Evolutionary conservation across 2,329 filamentous ascomycete species (phyloP), one percentile per base, ranked within the genome.

Genomic region (Phoma herbarum): DNA sequence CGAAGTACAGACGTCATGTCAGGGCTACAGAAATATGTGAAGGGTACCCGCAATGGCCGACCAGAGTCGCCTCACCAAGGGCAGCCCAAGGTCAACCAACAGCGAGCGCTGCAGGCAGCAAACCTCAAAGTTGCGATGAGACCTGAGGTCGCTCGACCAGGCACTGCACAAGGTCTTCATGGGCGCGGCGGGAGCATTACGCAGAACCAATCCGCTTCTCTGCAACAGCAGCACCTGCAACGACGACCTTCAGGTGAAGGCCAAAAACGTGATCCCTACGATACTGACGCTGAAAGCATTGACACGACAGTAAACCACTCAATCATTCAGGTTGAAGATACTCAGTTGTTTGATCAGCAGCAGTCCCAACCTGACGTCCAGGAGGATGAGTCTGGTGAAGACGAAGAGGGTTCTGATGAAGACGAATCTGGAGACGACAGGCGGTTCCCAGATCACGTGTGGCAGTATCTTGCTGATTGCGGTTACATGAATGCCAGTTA

Each of bases 231-330:
- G 31, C 56, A 62, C 25, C 54, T 49, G 9, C 65, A 61, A 29
- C 62, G 52, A 29, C 62, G 59, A 51, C 61, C 57, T 0, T 51
- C 59, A 44, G 61, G 56, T 39, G 64, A 65, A 57, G 58, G 51
- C 50, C 58, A 46, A 20, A 66, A 63, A 48, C 59, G 57, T 56
- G 69, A 74, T 60, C 48, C 41, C 0, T 78, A 73, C 46, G 77
- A 73, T 47, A 79, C 77, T 57, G 77, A 79, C 58, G 71, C 70
- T 25, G 75, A 72, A 39, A 76, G 73, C 49, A 64, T 77, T 26
- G 76, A 77, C 44, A 75, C 71, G 5, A 77, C 75, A 23, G 61
- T 70, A 1, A 63, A 71, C 23, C 60, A 49, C 4, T 73, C 71
- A 26, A 41, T 64, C 11, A 28, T 71, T 4, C 61, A 70, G 3